Base-by-base conservation (phyloP, 495 filamentous ascomycete species). In the Aspergillus diversus region DNA sequence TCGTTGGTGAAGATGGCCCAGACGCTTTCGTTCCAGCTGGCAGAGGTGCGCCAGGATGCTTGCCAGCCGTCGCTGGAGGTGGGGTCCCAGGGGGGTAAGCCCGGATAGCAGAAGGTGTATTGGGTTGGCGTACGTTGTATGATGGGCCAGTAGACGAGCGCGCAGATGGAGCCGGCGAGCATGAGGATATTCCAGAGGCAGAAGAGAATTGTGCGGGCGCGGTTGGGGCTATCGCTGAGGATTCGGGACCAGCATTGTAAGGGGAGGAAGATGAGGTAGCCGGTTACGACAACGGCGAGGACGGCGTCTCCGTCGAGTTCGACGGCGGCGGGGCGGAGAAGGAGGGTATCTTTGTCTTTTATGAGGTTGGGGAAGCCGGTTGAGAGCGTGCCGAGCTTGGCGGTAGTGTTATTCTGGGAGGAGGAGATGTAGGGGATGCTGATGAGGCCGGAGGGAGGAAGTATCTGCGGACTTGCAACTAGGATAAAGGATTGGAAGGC, bases 191-290 rank as follows among this genome's bases (percentile, higher is more conserved):
- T 73, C 73, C 74, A 76, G 0, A 75, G 47, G 32, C 63, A 73
- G 56, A 75, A 73, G 0, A 76, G 54, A 8, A 74, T 17, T 55
- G 66, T 69, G 3, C 71, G 62, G 2, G 71, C 68, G 50, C 72
- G 60, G 5, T 72, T 59, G n/a, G 21, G 21, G 21, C n/a, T 43
- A 13, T 73, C 52, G 0, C 63, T 66, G 31, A 76, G 57, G 6
- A 70, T 59, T 1, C 75, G 68, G 5, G 75, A 77, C 73, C 71
- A 75, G 55, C 67, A 71, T 63, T 75, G 73, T 7, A 77, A 60
- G 3, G 75, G 75, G 6, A 77, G 63, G 47, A 77, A 77, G 34
- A 75, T 70, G 9, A 77, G 75, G 48, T 77, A 77, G 1, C 71
- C 73, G 3, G 75, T 77, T 33, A 77, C 68, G 4, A 77, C 75